Evolutionary conservation across 257 asterid genomes (phyloP).

Genomic region (Solanum okadae): DNA sequence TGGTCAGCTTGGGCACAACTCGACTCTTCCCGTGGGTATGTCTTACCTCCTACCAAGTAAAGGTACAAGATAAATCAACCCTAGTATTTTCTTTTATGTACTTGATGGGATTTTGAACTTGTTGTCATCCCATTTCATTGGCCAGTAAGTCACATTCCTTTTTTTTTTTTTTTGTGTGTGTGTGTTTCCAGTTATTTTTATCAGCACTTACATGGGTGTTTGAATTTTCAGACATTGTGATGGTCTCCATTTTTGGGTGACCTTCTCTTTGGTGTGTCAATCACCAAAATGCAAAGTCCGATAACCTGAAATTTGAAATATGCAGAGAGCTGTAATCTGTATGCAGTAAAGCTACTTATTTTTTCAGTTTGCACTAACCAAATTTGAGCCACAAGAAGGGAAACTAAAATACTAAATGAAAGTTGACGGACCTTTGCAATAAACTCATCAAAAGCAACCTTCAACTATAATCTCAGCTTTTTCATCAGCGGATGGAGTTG

Average conservation of each 20-base stretch:
- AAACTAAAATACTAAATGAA: background rate
- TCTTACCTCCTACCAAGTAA: background rate
- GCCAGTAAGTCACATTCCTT: no score
- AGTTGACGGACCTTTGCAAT: background rate
- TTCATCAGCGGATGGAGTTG: background rate
- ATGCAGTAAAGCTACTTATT: background rate
- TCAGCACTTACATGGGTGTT: background rate
- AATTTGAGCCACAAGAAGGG: no score
- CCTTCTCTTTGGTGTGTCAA: background rate
- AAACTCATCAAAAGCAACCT: background rate
- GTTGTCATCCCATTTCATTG: background rate
- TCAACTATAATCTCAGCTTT: background rate
- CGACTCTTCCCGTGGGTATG: background rate
- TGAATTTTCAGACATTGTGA: background rate
- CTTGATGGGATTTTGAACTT: background rate
- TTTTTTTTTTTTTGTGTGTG: background rate
- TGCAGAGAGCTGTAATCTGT: background rate
- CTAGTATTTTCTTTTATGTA: background rate
- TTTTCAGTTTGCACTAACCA: background rate
- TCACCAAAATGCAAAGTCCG: background rate
- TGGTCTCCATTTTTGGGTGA: background rate
- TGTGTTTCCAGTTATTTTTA: no score
- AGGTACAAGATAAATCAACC: background rate
- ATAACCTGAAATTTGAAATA: background rate
- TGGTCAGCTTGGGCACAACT: background rate